Evolutionary conservation across 495 filamentous ascomycete species (phyloP), one percentile per base, ranked within the genome.

Genomic region (Talaromyces liani): DNA sequence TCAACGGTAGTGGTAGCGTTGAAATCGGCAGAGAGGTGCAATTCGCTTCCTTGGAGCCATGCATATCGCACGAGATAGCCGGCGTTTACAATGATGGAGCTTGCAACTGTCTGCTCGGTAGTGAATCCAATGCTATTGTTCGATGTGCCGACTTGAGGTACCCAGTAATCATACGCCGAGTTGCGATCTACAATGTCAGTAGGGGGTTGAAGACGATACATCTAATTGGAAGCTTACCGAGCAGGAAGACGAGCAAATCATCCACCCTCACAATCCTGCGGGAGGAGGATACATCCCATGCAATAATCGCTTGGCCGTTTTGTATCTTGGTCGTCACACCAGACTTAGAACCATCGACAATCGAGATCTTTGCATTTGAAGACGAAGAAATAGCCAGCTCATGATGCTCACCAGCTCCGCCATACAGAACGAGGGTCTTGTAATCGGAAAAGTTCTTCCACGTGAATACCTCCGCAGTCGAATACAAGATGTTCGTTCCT

Each of bases 141-240:
- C n/a, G 45, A 65, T 60, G 64, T 66, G 1, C 72, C 72, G 10
- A 86, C 69, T 63, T 88, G 77, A 2, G 86, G 82, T 12, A 83
- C 80, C 89, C 88, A 92, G 79, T 88, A 90, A 67, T 89, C 85
- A 73, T 91, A 91, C 0, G 87, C 88, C n/a, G 82, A 75, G 71
- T 89, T 87, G 20, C 55, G 51, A 58, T 63, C 62, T 63, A 45
- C 16, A 9, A 1, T 16, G 10, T 65, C 20, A 67, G 65, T 49
- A 12, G 54, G 9, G 0, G 22, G 1, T 49, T 3, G 25, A n/a
- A 60, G 57, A 45, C 57, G 8, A 3, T 22, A 41, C n/a, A 18
- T 7, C 16, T 16, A 2, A 54, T 36, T 22, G 24, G 18, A 60
- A 22, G 24, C 63, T 66, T 69, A 81, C 77, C 70, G 36, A 88